Base-by-base conservation (phyloP, 2,329 filamentous ascomycete genomes). In the Tolypocladium amazonense region DNA sequence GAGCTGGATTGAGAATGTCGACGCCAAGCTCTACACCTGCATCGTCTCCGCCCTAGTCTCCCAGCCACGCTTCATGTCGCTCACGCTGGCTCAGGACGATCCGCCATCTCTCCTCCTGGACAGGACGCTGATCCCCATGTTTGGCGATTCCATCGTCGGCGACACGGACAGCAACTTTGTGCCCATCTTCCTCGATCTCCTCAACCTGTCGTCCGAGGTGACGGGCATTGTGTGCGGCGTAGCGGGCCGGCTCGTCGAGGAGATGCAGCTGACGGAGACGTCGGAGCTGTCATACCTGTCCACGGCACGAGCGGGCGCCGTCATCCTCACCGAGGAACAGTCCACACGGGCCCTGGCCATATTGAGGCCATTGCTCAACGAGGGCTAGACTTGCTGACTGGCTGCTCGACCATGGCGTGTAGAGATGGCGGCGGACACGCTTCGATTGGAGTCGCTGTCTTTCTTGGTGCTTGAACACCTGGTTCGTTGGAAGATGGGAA, bases 211-310 rank as follows among this genome's bases (percentile, higher is more conserved):
- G 0, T 81, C 93, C 50, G 91, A 96, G 72, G 92, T 91, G 9
- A 96, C 92, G 0, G 93, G 93, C 27, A 97, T 99, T 60, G 91
- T 99, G 4, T 97, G 92, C 66, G 93, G 94, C 35, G 90, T 99
- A 2, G 92, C 93, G 0, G 90, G 92, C 33, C 83, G 86, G 59
- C 79, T 97, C 35, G 88, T 92, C 0, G 85, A 89, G 56, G 89
- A 89, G 54, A 87, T 90, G 72, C 74, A 79, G 59, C 76, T 76
- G 65, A 71, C 72, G 39, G 76, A 77, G 61, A 80, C 75, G 65
- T 84, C 90, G 0, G 92, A 97, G 71, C 86, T 97, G 74, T 93
- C 88, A 60, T 97, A 97, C 72, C 77, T 97, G 63, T 94, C 89
- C 62, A 97, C 93, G 0, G 92, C 91, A 5, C 83, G 88, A 50